These are phyloP conservation scores for Carex scoparia DNA, from an alignment of 176 grass and related monocot species.

Conservation along the genomic window DNA sequence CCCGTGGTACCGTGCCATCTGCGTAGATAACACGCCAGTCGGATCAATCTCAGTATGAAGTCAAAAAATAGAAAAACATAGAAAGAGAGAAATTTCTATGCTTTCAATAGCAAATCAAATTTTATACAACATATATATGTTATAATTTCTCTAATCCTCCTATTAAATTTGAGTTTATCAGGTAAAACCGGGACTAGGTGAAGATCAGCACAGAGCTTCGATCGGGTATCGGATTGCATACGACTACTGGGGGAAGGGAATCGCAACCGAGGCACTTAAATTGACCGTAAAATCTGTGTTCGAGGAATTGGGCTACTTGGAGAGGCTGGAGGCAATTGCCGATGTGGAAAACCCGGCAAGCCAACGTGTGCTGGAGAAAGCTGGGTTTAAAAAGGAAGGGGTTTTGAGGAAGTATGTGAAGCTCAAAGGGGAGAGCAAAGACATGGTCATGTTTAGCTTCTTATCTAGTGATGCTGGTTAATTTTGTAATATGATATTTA, in stretches of 20 bases:
- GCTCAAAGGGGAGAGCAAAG: slow-evolving; percentile 52
- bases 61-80: neutral
- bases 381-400: slow-evolving; percentile 58
- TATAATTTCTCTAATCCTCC: neutral
- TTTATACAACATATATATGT: neutral
- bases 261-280: slow-evolving; percentile 36
- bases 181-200: neutral
- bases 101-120: neutral
- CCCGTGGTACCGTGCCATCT: slow-evolving; percentile 77
- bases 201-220: slow-evolving; percentile 34
- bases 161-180: neutral
- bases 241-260: slow-evolving; percentile 54
- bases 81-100: neutral
- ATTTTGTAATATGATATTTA: neutral
- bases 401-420: slow-evolving; percentile 42
- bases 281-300: slow-evolving; percentile 26
- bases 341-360: slow-evolving; percentile 68
- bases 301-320: slow-evolving; percentile 37
- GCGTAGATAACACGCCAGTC: slow-evolving; percentile 22
- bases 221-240: slow-evolving; percentile 61
- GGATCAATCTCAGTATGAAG: slow-evolving; percentile 51
- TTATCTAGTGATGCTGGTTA: slow-evolving; percentile 21
- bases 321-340: slow-evolving; percentile 57
- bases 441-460: slow-evolving; percentile 73
- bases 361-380: slow-evolving; percentile 85